Evolutionary conservation across 306 rosid species (phyloP).

Genomic region (Fragaria ananassa): DNA sequence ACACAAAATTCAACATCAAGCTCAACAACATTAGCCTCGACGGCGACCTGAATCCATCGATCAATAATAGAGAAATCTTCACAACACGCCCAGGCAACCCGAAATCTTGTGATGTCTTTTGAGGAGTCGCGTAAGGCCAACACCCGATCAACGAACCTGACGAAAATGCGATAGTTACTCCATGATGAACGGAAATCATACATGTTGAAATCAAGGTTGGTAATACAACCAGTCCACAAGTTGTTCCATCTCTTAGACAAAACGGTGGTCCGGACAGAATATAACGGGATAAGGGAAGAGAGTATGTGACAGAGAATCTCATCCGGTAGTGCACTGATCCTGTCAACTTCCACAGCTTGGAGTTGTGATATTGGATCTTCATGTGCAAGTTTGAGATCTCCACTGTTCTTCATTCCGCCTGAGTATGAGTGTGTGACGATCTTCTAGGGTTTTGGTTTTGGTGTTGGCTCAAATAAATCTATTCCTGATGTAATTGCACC

Average conservation of each 20-base stretch:
- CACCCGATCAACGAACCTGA: background rate
- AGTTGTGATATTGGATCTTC: background rate
- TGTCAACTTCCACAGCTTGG: background rate
- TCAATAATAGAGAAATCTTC: background rate
- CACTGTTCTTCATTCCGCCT: background rate
- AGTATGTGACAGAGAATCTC: background rate
- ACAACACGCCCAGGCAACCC: background rate
- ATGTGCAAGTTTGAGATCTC: background rate
- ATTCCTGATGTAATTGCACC: no score
- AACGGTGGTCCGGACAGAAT: background rate
- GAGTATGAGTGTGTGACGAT: background rate
- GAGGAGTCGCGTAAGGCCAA: background rate
- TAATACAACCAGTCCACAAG: background rate
- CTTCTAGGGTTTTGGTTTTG: background rate
- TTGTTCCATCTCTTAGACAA: slow-evolving; percentile 1
- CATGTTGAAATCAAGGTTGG: background rate
- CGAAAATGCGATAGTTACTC: background rate
- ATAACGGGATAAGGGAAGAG: background rate
- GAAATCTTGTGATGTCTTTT: background rate
- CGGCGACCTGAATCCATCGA: background rate
- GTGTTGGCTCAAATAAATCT: no score
- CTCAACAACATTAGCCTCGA: background rate
- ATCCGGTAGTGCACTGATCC: background rate
- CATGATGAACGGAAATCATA: background rate
- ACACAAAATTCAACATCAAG: background rate